Evolutionary conservation across 1,284 basidiomycete species (phyloP).

Genomic region (Boletellus deceptivus): DNA sequence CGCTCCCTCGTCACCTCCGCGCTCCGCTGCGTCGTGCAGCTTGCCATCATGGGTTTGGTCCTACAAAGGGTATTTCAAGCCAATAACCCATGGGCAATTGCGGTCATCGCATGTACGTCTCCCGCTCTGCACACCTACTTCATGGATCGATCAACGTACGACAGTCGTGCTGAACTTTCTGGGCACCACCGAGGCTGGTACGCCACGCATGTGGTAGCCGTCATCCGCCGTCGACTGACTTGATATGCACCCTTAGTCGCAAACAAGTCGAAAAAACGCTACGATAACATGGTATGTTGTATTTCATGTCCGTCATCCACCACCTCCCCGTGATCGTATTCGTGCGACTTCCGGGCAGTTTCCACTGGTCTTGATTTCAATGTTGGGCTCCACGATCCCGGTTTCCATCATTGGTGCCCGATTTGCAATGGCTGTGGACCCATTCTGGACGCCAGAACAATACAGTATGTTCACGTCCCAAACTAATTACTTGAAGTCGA

Average conservation of each 20-base stretch:
- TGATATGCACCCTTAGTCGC: neutral
- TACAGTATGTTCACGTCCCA: constrained; percentile 53
- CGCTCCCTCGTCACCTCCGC: constrained; percentile 60
- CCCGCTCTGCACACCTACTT: neutral
- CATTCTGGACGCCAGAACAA: constrained; percentile 81
- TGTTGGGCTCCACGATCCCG: constrained; percentile 76
- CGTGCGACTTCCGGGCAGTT: constrained; percentile 49
- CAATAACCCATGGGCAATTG: constrained; percentile 71
- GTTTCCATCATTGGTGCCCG: constrained; percentile 73
- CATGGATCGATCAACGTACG: neutral
- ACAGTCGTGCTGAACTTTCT: constrained; percentile 68
- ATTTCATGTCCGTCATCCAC: neutral
- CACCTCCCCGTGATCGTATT: neutral
- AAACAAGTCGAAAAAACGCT: too few relatives aligned
- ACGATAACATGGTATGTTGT: too few relatives aligned
- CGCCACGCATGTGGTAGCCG: constrained; percentile 14
- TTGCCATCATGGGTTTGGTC: constrained; percentile 68
- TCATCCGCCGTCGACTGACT: neutral
- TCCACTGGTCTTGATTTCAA: constrained; percentile 60
- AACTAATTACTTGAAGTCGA: neutral
- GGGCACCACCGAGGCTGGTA: constrained; percentile 68
- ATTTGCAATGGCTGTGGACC: constrained; percentile 72
- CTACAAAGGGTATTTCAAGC: constrained; percentile 75
- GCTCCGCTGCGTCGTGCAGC: constrained; percentile 72
- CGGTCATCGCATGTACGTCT: constrained; percentile 63